Evolutionary conservation across 2,329 filamentous ascomycete species (phyloP).

Genomic region (Sarocladium kiliense): DNA sequence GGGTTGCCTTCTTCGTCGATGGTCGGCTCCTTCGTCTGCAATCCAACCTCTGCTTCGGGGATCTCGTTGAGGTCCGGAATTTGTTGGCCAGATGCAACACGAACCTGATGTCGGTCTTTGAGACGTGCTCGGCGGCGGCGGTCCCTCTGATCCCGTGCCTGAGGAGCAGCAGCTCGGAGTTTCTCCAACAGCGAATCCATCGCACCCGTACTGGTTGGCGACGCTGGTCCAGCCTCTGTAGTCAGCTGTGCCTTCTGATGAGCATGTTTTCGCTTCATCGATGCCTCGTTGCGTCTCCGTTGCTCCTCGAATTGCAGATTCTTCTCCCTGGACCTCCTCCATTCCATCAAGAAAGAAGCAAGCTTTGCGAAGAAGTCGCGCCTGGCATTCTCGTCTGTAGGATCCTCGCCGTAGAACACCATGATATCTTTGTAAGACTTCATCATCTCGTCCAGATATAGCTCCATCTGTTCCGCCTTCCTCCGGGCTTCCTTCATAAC

Average conservation of each 20-base stretch:
- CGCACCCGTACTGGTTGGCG: conserved; percentile 73
- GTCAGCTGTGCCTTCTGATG: conserved; percentile 56
- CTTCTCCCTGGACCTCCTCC: conserved; percentile 95
- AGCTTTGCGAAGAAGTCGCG: conserved; percentile 95
- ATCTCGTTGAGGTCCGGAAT: conserved; percentile 67
- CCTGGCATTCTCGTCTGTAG: conserved; percentile 83
- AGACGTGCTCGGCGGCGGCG: conserved; percentile 79
- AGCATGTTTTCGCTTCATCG: conserved; percentile 85
- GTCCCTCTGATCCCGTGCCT: conserved; percentile 84
- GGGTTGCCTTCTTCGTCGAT: conserved; percentile 45
- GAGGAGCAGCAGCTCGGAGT: conserved; percentile 84
- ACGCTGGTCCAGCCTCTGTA: conserved; percentile 45
- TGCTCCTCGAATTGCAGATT: conserved; percentile 79
- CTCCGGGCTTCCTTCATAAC: conserved; percentile 94
- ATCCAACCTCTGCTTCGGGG: conserved; percentile 45
- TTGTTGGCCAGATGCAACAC: conserved; percentile 82
- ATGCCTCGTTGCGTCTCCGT: conserved; percentile 79
- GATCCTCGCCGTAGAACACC: conserved; percentile 93
- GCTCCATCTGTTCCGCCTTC: conserved; percentile 91
- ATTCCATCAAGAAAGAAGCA: conserved; percentile 83
- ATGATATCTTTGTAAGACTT: conserved; percentile 92
- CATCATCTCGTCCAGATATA: conserved; percentile 91
- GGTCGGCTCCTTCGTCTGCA: conserved; percentile 27
- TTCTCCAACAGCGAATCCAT: conserved; percentile 98
- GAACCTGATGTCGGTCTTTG: conserved; percentile 86